Percentiles rank a stretch among this genome's conserved stretches.
Conservation (phyloP, 345 rosid species). For the Leavenworthia alabamica region DNA sequence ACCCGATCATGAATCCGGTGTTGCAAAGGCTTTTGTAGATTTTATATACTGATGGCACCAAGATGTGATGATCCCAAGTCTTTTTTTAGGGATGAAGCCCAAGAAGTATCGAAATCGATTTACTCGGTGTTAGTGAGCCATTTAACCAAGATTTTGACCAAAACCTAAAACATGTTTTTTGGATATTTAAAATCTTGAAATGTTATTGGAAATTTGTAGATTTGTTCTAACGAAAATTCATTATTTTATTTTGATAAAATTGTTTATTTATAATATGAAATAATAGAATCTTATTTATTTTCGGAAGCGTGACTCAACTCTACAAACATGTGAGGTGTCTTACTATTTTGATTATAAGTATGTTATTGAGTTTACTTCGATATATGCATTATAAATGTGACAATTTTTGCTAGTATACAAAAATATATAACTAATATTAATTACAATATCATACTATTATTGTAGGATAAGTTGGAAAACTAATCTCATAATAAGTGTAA, state of each 20-base stretch:
- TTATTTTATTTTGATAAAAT: no score
- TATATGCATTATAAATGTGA: no score
- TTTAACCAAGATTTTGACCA: slow-evolving; percentile 10
- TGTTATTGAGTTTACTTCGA: no score
- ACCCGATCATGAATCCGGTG: slow-evolving; percentile 42
- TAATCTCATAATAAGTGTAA: no score
- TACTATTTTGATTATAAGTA: no score
- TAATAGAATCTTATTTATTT: neutral
- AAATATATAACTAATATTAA: no score
- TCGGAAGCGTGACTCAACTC: neutral
- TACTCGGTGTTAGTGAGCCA: slow-evolving; percentile 16
- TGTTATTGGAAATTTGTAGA: neutral
- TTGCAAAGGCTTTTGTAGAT: slow-evolving; percentile 28
- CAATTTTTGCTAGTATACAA: no score
- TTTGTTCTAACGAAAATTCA: neutral
- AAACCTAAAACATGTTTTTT: neutral
- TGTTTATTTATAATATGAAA: no score
- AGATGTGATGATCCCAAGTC: slow-evolving; percentile 29
- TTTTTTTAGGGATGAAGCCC: slow-evolving; percentile 37
- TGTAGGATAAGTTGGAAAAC: no score
- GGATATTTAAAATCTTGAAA: neutral
- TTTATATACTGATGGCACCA: neutral
- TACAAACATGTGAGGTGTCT: no score
- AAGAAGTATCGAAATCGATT: slow-evolving; percentile 40
- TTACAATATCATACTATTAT: no score